Conservation (phyloP, 129 eudicot species). For the Tagetes erecta region DNA sequence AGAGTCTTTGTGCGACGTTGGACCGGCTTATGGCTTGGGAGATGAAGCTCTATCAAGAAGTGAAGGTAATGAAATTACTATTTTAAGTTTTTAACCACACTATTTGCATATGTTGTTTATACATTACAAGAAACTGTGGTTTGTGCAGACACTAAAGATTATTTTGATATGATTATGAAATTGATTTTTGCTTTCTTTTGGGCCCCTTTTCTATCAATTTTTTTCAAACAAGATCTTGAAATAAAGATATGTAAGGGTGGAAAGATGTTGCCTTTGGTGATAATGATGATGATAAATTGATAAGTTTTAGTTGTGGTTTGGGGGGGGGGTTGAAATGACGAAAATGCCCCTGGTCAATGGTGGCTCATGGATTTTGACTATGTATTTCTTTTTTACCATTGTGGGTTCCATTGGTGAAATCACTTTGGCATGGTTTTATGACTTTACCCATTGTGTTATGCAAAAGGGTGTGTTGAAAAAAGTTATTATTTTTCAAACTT, state of each 20-base stretch:
- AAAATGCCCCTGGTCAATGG: conserved; percentile 36
- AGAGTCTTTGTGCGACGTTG: conserved; percentile 89
- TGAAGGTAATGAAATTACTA: conserved; percentile 57
- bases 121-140: conserved; percentile 14
- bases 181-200: conserved; percentile 21
- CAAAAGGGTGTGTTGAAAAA: conserved; percentile 20
- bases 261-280: conserved; percentile 43
- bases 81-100: neutral
- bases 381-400: conserved; percentile 17
- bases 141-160: conserved; percentile 19
- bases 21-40: conserved; percentile 98
- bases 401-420: conserved; percentile 38
- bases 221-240: conserved; percentile 36
- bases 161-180: conserved; percentile 31
- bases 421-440: conserved; percentile 25
- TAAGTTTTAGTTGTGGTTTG: conserved; percentile 19
- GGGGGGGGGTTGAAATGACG: conserved; percentile 29
- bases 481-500: neutral
- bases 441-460: conserved; percentile 33
- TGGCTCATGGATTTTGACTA: conserved; percentile 32
- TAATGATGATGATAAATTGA: conserved; percentile 25
- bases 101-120: conserved; percentile 16
- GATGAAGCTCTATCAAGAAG: conserved; percentile 92
- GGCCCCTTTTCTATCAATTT: conserved; percentile 13
- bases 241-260: conserved; percentile 32